Evolutionary conservation across 495 filamentous ascomycete genomes (phyloP).

Genomic region (Lindgomyces ingoldianus): DNA sequence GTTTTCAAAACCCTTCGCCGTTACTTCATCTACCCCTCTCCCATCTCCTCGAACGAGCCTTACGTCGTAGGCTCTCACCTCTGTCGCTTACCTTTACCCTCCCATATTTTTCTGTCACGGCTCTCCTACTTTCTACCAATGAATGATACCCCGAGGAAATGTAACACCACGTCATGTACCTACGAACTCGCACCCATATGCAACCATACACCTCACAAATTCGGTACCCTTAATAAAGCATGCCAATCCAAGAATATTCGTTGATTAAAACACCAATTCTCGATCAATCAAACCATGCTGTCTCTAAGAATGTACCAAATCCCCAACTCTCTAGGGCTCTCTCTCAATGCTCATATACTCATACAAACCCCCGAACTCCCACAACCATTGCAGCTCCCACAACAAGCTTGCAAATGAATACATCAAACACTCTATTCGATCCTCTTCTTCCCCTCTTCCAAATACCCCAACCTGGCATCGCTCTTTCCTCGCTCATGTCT

Average conservation of each 20-base stretch:
- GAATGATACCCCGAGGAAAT: slow-evolving; percentile 24
- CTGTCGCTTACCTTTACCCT: not conserved
- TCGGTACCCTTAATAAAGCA: too few species aligned
- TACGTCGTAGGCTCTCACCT: not conserved
- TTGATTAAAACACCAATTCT: not conserved
- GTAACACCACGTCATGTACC: slow-evolving; percentile 24
- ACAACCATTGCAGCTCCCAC: too few species aligned
- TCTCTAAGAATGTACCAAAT: too few species aligned
- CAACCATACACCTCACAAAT: too few species aligned
- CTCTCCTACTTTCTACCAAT: too few species aligned
- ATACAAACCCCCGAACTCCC: not conserved
- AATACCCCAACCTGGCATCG: slow-evolving; percentile 71
- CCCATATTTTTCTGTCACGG: not conserved
- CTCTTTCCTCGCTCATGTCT: slow-evolving; percentile 77
- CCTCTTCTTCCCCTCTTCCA: slow-evolving; percentile 96
- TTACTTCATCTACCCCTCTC: not conserved
- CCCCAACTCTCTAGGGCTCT: too few species aligned
- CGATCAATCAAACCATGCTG: not conserved
- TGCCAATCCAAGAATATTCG: not conserved
- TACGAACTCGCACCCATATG: too few species aligned
- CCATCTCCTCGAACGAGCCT: not conserved
- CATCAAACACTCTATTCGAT: slow-evolving; percentile 62
- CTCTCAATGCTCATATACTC: not conserved
- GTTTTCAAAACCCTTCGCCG: not conserved
- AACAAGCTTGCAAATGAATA: not conserved